Evolutionary conservation across 202 grass and related monocot genomes (phyloP).

Genomic region (Saccharum hybrid): DNA sequence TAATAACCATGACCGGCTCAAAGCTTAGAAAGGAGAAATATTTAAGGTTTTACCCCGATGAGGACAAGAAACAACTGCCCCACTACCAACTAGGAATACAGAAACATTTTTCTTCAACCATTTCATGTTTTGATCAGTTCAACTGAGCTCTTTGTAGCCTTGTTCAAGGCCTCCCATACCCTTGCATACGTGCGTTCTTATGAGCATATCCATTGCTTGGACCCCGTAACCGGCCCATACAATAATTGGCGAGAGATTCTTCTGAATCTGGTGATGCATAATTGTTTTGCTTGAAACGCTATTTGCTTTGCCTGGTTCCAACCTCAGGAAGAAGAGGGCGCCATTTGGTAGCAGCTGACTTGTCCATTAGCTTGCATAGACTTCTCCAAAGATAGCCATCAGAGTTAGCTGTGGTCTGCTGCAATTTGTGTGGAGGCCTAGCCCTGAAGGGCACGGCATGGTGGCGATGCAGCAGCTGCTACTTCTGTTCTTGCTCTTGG

Average conservation of each 20-base stretch:
- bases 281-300: constrained; percentile 8
- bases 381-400: constrained; percentile 30
- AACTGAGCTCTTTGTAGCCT: constrained; percentile 28
- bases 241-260: constrained; percentile 9
- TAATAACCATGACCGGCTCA: constrained; percentile 31
- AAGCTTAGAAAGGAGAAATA: neutral
- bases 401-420: neutral
- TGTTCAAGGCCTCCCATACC: constrained; percentile 19
- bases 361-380: constrained; percentile 20
- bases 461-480: constrained; percentile 37
- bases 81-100: neutral
- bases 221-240: constrained; percentile 37
- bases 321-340: constrained; percentile 10
- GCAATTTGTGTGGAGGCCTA: neutral
- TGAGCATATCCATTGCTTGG: constrained; percentile 37
- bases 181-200: neutral
- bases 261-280: constrained; percentile 32
- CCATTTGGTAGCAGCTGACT: constrained; percentile 38
- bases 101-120: constrained; percentile 23
- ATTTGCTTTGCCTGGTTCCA: constrained; percentile 43
- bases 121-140: constrained; percentile 51
- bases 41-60: constrained; percentile 8
- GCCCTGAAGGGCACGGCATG: neutral
- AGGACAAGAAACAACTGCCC: constrained; percentile 37
- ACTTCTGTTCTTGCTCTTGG: constrained; percentile 58